These are phyloP conservation scores for Saccharomycopsis vini DNA, from an alignment of 805 yeast genomes.

Conservation along the genomic window DNA sequence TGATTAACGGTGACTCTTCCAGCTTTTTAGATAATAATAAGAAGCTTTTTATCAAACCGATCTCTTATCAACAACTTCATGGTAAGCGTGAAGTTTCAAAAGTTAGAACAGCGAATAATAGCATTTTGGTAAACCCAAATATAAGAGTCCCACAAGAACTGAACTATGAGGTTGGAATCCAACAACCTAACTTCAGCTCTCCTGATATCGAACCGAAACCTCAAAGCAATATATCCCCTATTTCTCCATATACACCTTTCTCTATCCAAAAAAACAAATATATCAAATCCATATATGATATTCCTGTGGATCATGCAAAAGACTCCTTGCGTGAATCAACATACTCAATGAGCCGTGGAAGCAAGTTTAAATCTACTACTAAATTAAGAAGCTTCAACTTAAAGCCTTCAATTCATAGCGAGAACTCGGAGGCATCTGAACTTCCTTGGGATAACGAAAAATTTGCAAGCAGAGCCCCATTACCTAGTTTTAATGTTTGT, in stretches of 20 bases:
- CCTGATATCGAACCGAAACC: background rate
- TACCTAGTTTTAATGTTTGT: constrained; percentile 3
- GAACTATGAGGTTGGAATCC: no score
- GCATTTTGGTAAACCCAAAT: background rate
- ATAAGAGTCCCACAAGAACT: no score
- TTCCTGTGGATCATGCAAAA: constrained; percentile 4
- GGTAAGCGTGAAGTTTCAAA: constrained; percentile 1
- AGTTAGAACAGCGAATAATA: constrained; percentile 8
- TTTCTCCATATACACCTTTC: constrained; percentile 13
- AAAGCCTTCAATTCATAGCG: constrained; percentile 3
- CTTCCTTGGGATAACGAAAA: constrained; percentile 4
- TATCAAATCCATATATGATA: constrained; percentile 13
- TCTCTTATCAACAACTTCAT: constrained; percentile 5
- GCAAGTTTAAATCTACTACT: constrained; percentile 5
- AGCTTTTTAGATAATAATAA: constrained; percentile 6
- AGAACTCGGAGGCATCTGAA: background rate
- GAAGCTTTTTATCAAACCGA: constrained; percentile 1
- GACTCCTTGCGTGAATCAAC: constrained; percentile 6
- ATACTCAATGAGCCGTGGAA: background rate
- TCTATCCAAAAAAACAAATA: constrained; percentile 14
- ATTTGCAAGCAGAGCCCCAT: background rate
- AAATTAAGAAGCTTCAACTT: constrained; percentile 16
- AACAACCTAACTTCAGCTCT: background rate
- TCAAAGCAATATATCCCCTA: constrained; percentile 4
- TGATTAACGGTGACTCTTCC: background rate